A percentile compares a stretch with the other conserved stretches of the same genome.
Evolutionary conservation across 768 basidiomycete genomes (phyloP).

Genomic region (Collybia sp.): DNA sequence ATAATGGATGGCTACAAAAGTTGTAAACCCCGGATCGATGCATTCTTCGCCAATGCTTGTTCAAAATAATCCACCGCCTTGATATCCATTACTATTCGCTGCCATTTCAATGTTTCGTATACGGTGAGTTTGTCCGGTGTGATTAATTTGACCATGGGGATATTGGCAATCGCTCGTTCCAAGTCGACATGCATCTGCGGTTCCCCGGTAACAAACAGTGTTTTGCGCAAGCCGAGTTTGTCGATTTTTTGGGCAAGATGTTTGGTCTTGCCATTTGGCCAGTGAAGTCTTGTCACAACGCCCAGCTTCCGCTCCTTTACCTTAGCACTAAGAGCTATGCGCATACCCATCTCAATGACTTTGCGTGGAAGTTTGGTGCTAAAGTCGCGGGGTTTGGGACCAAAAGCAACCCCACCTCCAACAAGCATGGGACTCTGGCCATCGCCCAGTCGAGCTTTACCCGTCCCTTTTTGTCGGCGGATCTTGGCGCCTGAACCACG

Average conservation of each 20-base stretch:
- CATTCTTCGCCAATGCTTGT: slow-evolving; percentile 48
- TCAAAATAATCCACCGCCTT: slow-evolving; percentile 80
- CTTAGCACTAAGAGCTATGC: slow-evolving; percentile 83
- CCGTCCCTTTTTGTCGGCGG: slow-evolving; percentile 87
- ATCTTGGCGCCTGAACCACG: slow-evolving; percentile 87
- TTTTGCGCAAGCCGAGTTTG: slow-evolving; percentile 62
- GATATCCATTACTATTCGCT: slow-evolving; percentile 75
- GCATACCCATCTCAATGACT: slow-evolving; percentile 89
- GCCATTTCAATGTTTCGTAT: slow-evolving; percentile 83
- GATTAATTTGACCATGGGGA: slow-evolving; percentile 62
- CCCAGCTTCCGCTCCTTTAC: slow-evolving; percentile 71
- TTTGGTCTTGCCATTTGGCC: slow-evolving; percentile 72
- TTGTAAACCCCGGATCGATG: slow-evolving; percentile 10
- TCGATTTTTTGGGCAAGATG: slow-evolving; percentile 59
- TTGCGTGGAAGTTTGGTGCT: slow-evolving; percentile 90
- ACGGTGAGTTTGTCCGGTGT: slow-evolving; percentile 67
- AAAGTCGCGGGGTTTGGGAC: slow-evolving; percentile 89
- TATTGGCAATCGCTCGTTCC: slow-evolving; percentile 60
- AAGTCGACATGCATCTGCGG: slow-evolving; percentile 49
- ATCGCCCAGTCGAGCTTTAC: slow-evolving; percentile 87
- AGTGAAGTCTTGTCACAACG: slow-evolving; percentile 67
- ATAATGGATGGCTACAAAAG: too few species aligned
- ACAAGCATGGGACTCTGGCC: slow-evolving; percentile 80
- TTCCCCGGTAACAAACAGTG: slow-evolving; percentile 72
- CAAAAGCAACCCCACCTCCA: slow-evolving; percentile 92